Percentiles rank a stretch among this genome's conserved stretches.
Conservation (phyloP, 202 grass and related monocot species). For the Dendrocalamus latiflorus region DNA sequence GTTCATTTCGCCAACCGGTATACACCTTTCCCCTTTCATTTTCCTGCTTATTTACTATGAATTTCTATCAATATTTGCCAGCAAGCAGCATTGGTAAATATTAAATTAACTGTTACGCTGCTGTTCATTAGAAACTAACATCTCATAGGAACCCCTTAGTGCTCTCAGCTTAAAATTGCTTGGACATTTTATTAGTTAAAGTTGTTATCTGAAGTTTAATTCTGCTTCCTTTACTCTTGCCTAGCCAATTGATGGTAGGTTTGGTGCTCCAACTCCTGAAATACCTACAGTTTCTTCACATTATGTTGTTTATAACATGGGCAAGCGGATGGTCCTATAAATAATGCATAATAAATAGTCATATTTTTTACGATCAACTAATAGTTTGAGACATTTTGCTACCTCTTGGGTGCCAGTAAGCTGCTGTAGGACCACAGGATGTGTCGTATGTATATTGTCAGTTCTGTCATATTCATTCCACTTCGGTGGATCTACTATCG, state of each 20-base stretch:
- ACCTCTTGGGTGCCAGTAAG: too few relatives aligned
- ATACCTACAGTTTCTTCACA: slow-evolving; percentile 27
- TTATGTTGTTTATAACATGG: slow-evolving; percentile 36
- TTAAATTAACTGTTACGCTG: too few relatives aligned
- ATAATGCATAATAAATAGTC: background rate
- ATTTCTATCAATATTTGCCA: background rate
- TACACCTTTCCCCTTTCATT: slow-evolving; percentile 4
- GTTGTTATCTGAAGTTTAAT: slow-evolving; percentile 15
- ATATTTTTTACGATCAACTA: too few relatives aligned
- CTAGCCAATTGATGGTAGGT: slow-evolving; percentile 21
- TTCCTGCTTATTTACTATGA: background rate
- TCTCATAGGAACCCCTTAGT: background rate
- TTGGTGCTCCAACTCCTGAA: slow-evolving; percentile 22
- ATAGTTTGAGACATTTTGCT: too few relatives aligned
- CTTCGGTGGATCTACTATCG: slow-evolving; percentile 96
- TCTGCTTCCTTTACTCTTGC: slow-evolving; percentile 28
- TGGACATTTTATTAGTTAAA: slow-evolving; percentile 6
- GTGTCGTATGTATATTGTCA: slow-evolving; percentile 80
- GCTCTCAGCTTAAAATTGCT: background rate
- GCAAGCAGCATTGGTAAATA: too few relatives aligned
- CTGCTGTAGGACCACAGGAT: slow-evolving; percentile 68
- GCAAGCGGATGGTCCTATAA: slow-evolving; percentile 57
- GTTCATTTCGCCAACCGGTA: slow-evolving; percentile 80
- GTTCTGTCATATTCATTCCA: slow-evolving; percentile 87
- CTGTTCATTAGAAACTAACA: background rate